A percentile compares a stretch with the other conserved stretches of the same genome.
Conservation (phyloP, 129 eudicot genomes). For the Mikania micrantha region DNA sequence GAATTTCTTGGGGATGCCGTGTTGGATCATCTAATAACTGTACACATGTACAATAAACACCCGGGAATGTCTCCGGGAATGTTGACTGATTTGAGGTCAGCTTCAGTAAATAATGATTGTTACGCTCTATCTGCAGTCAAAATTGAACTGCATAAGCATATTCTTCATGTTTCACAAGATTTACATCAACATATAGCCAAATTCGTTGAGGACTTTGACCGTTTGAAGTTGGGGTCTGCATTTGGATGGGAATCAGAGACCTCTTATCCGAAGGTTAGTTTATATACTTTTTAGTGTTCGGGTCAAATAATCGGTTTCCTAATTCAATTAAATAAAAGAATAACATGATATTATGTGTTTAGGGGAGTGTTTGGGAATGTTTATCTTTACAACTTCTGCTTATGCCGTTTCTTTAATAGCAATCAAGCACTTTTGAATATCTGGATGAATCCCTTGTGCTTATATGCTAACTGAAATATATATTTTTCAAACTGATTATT, state of each 20-base stretch:
- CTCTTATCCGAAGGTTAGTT: slow-evolving; percentile 67
- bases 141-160: slow-evolving; percentile 57
- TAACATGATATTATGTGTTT: not conserved
- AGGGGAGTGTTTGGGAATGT: not conserved
- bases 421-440: too few species aligned
- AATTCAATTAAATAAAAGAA: not conserved
- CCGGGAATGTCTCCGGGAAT: slow-evolving; percentile 78
- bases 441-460: too few species aligned
- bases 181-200: slow-evolving; percentile 40
- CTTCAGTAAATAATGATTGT: slow-evolving; percentile 82
- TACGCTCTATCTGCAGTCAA: slow-evolving; percentile 65
- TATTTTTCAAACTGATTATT: not conserved
- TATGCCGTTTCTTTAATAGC: not conserved
- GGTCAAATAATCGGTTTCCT: not conserved
- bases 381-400: not conserved
- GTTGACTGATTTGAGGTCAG: slow-evolving; percentile 83
- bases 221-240: slow-evolving; percentile 24
- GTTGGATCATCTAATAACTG: slow-evolving; percentile 65
- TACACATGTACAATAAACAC: slow-evolving; percentile 46
- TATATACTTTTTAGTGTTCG: not conserved
- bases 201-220: slow-evolving; percentile 29
- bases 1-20: slow-evolving; percentile 92
- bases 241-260: slow-evolving; percentile 73
- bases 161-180: slow-evolving; percentile 64
- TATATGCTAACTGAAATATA: not conserved